A percentile compares a stretch with the other conserved stretches of the same genome.
phyloP scores from a whole-genome alignment of 495 filamentous ascomycete species.

The Echria macrotheca region DNA sequence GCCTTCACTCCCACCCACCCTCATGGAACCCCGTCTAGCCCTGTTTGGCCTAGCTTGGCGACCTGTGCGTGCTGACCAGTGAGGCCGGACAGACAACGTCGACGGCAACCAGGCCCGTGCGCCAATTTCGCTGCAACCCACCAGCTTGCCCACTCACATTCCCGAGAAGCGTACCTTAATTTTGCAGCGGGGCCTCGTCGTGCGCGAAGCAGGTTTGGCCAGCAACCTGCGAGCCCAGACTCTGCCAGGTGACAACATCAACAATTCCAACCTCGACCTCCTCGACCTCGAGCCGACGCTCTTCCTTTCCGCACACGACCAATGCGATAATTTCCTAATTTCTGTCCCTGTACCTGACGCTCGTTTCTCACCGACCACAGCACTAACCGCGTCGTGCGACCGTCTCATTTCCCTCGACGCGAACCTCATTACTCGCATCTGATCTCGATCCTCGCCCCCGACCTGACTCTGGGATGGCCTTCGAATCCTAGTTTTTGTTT shows the following conservation, averaged over 20 bases:
- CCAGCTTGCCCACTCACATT: slow-evolving; percentile 9
- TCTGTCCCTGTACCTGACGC: no score
- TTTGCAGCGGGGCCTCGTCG: slow-evolving; percentile 5
- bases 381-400: no score
- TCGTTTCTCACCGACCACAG: no score
- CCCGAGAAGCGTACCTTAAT: slow-evolving; percentile 13
- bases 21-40: slow-evolving; percentile 13
- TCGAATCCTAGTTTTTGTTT: no score
- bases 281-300: neutral
- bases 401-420: slow-evolving; percentile 15
- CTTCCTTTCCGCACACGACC: neutral
- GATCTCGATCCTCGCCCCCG: neutral
- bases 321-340: slow-evolving; percentile 14
- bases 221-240: slow-evolving; percentile 10
- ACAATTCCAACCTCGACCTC: slow-evolving; percentile 4
- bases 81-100: neutral
- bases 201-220: slow-evolving; percentile 13
- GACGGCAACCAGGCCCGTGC: slow-evolving; percentile 10
- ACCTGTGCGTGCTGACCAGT: slow-evolving; percentile 4
- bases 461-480: no score
- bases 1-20: slow-evolving; percentile 1
- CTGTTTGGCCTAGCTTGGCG: slow-evolving; percentile 2
- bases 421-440: slow-evolving; percentile 4
- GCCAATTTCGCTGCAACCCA: slow-evolving; percentile 10
- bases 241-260: slow-evolving; percentile 10